Conservation (phyloP, 2,329 filamentous ascomycete species). For the Leptographium flavum region DNA sequence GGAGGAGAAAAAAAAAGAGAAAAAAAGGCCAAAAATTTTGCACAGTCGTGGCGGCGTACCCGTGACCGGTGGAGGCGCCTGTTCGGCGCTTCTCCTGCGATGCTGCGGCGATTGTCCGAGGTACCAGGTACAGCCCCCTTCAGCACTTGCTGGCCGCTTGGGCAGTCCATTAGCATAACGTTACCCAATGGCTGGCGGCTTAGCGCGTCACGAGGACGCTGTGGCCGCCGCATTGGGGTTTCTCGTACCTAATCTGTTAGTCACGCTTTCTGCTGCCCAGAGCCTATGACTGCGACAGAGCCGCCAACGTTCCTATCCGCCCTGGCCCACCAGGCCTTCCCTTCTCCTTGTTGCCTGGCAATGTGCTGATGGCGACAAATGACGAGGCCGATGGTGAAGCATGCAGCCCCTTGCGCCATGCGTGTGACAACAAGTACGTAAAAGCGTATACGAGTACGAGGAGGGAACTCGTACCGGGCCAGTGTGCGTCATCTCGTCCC, state of each 20-base stretch:
- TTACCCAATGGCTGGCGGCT: constrained; percentile 14
- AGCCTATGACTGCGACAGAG: neutral
- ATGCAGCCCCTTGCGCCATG: too few relatives aligned
- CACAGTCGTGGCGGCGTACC: neutral
- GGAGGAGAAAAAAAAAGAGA: too few relatives aligned
- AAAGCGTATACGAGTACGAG: too few relatives aligned
- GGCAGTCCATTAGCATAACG: constrained; percentile 11
- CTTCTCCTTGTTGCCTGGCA: neutral
- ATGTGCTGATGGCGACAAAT: neutral
- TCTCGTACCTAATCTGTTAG: constrained; percentile 18
- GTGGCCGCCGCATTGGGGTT: constrained; percentile 9
- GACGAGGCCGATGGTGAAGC: neutral
- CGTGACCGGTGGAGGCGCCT: neutral
- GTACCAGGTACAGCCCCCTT: constrained; percentile 1
- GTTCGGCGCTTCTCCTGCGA: too few relatives aligned
- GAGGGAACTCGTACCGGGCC: too few relatives aligned
- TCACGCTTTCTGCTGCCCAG: constrained; percentile 11
- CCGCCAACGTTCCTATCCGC: neutral
- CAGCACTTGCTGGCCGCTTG: neutral
- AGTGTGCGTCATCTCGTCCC: too few relatives aligned
- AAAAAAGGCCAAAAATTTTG: too few relatives aligned
- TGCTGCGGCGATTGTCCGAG: too few relatives aligned
- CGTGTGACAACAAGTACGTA: neutral
- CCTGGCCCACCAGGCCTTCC: too few relatives aligned
- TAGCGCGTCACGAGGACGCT: constrained; percentile 12